Base-by-base conservation (phyloP, 139 green algal genomes). In the Zygnema circumcarinatum region DNA sequence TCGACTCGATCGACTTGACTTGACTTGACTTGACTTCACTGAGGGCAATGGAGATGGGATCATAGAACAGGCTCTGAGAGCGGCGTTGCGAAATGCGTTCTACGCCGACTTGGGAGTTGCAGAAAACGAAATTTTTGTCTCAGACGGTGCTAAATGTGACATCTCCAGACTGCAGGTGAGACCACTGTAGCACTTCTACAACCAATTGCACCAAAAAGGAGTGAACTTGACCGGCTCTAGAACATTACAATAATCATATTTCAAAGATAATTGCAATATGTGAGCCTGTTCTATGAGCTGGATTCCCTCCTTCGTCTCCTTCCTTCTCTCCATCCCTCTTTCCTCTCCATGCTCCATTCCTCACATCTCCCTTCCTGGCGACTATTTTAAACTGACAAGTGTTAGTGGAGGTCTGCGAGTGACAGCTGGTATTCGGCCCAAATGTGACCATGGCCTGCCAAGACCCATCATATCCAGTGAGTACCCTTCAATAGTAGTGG, bases 91-190 rank as follows among this genome's bases (percentile, higher is more conserved):
- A 32, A 86, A 91, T 2, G 92, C 88, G 21, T 96, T 98, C 56
- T 99, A 99, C 91, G 83, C 79, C 38, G 89, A 92, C 40, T 84
- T 96, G 21, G 89, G 93, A 76, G 90, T 93, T 22, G 39, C 92
- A 38, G 88, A 94, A 1, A 87, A 91, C 54, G 97, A 99, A 89
- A 94, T 99, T 80, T 99, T 99, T 87, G 95, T 99, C 1, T 97
- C 93, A 25, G 97, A 99, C 90, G 97, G 97, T 73, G 97, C 95
- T 76, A 99, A 99, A 93, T 99, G 97, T 91, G 97, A 99, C 93
- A 99, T 99, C 87, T 93, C 95, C 0, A 93, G 97, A 42, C 90
- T 99, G 79, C 96, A 99, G 94, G 91, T 97, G 2, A 39, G 81
- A 32, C 0, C 1, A 3, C 56, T 21, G 20, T 72, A 25, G 79